Evolutionary conservation across 2,329 filamentous ascomycete genomes (phyloP), one percentile per base, ranked within the genome.

Genomic region (Botrytis elliptica): DNA sequence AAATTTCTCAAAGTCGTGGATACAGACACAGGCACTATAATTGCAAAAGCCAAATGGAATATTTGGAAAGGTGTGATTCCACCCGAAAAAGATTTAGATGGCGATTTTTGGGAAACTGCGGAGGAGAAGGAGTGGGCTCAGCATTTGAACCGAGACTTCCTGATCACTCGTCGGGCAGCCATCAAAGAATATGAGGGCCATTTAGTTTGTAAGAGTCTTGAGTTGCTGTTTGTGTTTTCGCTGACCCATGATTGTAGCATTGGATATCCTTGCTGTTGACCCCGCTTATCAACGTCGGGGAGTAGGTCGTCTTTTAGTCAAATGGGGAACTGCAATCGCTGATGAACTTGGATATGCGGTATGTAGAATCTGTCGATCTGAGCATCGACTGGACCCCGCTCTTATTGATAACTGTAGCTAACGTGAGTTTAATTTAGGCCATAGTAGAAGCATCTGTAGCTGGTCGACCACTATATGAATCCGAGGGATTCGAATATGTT

Each of bases 61-160:
- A 70, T 70, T 60, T 70, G 67, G 67, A 70, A 70, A 60, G 55
- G 55, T 33, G 52, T 60, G n/a, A 70, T 70, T n/a, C 67, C 67
- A 7, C 49, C 67, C 38, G 67, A 70, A 36, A 22, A 33, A 16
- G 67, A 60, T 44, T 16, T 70, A 44, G 67, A 70, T 70, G 67
- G 67, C 18, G 67, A 70, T 22, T 70, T 44, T 44, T 70, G 67
- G 67, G 67, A 70, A 29, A 70, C 36, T 18, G 49, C 42, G 29
- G 67, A 70, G 38, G 67, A 70, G 52, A 70, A 70, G n/a, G 67
- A 70, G 18, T 70, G 67, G 67, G 67, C 67, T 60, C 67, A 70
- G 38, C 20, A 70, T 44, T 16, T 70, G 67, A 60, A 20, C 8
- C 36, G 67, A 44, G 67, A 70, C 4, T 70, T 70, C 42, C 25